Evolutionary conservation across 352 stramenopile species (phyloP), one percentile per base, ranked within the genome.

Genomic region (Globisporangium okanoganense): DNA sequence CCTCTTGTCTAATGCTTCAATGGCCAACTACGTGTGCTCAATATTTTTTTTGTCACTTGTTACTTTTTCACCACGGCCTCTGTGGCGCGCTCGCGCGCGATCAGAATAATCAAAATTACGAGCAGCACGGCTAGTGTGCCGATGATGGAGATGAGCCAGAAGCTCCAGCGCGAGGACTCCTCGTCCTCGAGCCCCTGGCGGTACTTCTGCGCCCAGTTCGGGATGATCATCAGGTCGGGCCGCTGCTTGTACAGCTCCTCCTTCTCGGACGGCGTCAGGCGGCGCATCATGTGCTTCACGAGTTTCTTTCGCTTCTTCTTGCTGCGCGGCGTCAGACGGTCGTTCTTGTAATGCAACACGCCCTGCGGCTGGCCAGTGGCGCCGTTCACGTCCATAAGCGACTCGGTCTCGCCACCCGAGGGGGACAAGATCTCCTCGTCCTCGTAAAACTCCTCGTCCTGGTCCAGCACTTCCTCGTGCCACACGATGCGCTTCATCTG

Each of bases 161-260:
- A 73, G 58, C 85, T 91, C 75, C 83, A 95, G 56, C 73, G 77
- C 51, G 76, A 73, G 36, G 80, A 79, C 41, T 90, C 80, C 48
- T 78, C 75, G 25, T 85, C 84, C 27, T 79, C 75, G 50, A 95
- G 75, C 58, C 92, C 86, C 66, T 95, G 83, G 33, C 86, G 83
- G 56, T 95, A 95, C 60, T 95, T 95, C 52, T 94, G 84, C 7
- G 86, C 86, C 86, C 86, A 95, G 55, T 95, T 95, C 3, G 86
- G 86, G 49, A 93, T 73, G 68, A 95, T 95, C 82, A 90, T 91
- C 56, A 95, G 58, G 41, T 95, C 86, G 22, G 86, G 86, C 31
- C 86, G 84, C 69, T 89, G 72, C 33, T 73, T 62, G 50, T 95
- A 95, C 29, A 95, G 70, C 64, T 90, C 86, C 66, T 95, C 86